A percentile compares a stretch with the other conserved stretches of the same genome.
These are phyloP conservation scores for Polytolypa hystricis DNA, from an alignment of 2,329 filamentous ascomycete species.

Conservation along the genomic window DNA sequence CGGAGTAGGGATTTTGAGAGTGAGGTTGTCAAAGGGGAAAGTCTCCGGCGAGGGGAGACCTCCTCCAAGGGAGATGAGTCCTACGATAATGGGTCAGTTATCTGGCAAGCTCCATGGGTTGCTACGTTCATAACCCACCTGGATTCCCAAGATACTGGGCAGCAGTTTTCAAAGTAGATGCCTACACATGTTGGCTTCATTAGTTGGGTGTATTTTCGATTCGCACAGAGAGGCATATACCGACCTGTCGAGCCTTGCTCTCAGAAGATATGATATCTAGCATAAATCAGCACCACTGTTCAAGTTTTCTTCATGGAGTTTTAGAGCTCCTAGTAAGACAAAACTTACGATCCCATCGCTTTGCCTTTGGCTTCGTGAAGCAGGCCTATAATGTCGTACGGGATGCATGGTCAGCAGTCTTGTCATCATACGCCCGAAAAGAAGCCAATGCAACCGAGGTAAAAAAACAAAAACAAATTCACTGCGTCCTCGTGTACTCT, in stretches of 20 bases:
- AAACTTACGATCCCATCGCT: constrained; percentile 70
- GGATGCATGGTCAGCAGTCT: too few species aligned
- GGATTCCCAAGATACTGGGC: constrained; percentile 69
- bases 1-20: constrained; percentile 58
- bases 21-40: constrained; percentile 79
- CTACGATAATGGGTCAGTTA: constrained; percentile 14
- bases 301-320: too few species aligned
- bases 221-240: constrained; percentile 19
- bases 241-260: constrained; percentile 39
- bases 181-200: constrained; percentile 28
- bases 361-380: constrained; percentile 60
- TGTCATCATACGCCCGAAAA: too few species aligned
- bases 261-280: constrained; percentile 51
- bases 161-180: constrained; percentile 69
- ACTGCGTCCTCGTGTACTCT: too few species aligned
- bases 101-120: not conserved
- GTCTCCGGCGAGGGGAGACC: constrained; percentile 80
- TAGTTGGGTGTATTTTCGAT: not conserved
- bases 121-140: constrained; percentile 30
- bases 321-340: too few species aligned
- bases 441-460: too few species aligned
- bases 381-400: too few species aligned
- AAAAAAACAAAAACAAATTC: constrained; percentile 11
- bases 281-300: constrained; percentile 2
- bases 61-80: constrained; percentile 82